A percentile compares a stretch with the other conserved stretches of the same genome.
Conservation (phyloP, 2,329 filamentous ascomycete species). For the Didymella glomerata region DNA sequence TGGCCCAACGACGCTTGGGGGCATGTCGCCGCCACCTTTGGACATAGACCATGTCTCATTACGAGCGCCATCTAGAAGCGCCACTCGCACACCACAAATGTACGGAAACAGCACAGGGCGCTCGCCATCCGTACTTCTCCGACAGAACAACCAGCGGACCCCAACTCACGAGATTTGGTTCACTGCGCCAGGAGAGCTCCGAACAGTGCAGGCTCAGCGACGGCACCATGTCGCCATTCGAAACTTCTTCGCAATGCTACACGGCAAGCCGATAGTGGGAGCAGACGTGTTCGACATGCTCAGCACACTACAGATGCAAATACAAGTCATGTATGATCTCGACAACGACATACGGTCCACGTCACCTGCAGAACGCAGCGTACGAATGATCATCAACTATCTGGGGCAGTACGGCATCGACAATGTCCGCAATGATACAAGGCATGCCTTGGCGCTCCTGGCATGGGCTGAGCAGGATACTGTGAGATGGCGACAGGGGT, state of each 20-base stretch:
- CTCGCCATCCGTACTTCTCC: slow-evolving; percentile 26
- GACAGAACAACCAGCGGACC: slow-evolving; percentile 19
- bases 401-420: slow-evolving; percentile 67
- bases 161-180: slow-evolving; percentile 66
- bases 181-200: slow-evolving; percentile 62
- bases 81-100: background rate
- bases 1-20: slow-evolving; percentile 35
- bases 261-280: slow-evolving; percentile 71
- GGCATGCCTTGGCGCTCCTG: slow-evolving; percentile 67
- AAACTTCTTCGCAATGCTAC: slow-evolving; percentile 73
- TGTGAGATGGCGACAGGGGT: slow-evolving; percentile 72
- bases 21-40: slow-evolving; percentile 41
- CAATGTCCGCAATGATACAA: slow-evolving; percentile 68
- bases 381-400: slow-evolving; percentile 69
- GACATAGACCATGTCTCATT: slow-evolving; percentile 34
- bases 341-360: slow-evolving; percentile 45
- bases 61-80: slow-evolving; percentile 7
- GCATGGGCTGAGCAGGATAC: slow-evolving; percentile 71
- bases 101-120: slow-evolving; percentile 26
- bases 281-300: slow-evolving; percentile 70
- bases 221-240: slow-evolving; percentile 71
- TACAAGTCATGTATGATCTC: slow-evolving; percentile 64
- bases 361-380: slow-evolving; percentile 56
- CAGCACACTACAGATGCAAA: slow-evolving; percentile 67
- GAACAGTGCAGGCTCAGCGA: slow-evolving; percentile 58